These are phyloP conservation scores for Phoma sp. DNA, from an alignment of 2,329 filamentous ascomycete species.

Conservation along the genomic window DNA sequence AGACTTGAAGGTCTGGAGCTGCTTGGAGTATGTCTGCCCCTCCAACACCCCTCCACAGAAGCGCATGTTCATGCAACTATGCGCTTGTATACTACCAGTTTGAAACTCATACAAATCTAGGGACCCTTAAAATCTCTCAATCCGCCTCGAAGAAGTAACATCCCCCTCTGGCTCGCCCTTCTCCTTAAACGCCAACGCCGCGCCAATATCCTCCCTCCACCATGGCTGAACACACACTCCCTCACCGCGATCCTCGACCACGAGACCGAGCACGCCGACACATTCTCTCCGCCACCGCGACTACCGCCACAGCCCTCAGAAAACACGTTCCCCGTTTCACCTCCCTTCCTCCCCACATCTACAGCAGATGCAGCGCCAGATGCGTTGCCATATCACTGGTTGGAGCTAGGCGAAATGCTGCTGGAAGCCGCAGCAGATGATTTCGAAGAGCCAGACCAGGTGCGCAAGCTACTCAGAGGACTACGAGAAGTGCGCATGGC, in stretches of 20 bases:
- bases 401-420: constrained; percentile 86
- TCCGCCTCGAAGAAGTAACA: constrained; percentile 77
- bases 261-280: constrained; percentile 75
- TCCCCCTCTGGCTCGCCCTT: constrained; percentile 94
- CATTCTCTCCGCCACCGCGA: constrained; percentile 79
- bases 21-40: constrained; percentile 72
- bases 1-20: constrained; percentile 84
- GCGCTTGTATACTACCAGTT: not conserved
- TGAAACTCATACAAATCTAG: constrained; percentile 55
- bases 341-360: constrained; percentile 81
- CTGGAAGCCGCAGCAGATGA: constrained; percentile 87
- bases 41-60: constrained; percentile 34
- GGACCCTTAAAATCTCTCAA: constrained; percentile 77
- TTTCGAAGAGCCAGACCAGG: constrained; percentile 73
- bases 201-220: constrained; percentile 88
- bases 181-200: constrained; percentile 93
- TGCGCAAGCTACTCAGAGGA: constrained; percentile 78
- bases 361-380: constrained; percentile 71
- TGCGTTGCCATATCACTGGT: constrained; percentile 91
- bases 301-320: constrained; percentile 63
- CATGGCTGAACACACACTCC: constrained; percentile 82
- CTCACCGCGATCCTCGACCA: constrained; percentile 79
- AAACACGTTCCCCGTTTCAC: constrained; percentile 47
- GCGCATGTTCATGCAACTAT: not conserved
- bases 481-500: constrained; percentile 86